These are phyloP conservation scores for Protomyces inundatus DNA, from an alignment of 1,139 yeast genomes.

Conservation along the genomic window DNA sequence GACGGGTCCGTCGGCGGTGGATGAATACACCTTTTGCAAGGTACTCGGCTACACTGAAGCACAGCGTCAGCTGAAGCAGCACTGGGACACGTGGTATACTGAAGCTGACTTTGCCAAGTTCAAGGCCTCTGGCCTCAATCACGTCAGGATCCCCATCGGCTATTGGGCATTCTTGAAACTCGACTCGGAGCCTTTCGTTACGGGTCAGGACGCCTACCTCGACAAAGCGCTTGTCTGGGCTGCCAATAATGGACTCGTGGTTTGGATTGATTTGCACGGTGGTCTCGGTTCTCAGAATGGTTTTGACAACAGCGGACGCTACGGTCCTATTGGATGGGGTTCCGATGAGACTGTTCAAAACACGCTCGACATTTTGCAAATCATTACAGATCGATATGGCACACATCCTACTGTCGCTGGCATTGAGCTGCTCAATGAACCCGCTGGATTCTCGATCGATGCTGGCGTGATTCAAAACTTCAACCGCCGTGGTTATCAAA, in stretches of 20 bases:
- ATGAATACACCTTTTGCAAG: slow-evolving; percentile 71
- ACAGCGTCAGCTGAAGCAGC: slow-evolving; percentile 50
- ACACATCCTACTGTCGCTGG: slow-evolving; percentile 69
- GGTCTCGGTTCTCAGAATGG: slow-evolving; percentile 95
- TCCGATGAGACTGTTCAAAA: slow-evolving; percentile 47
- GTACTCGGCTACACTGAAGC: slow-evolving; percentile 61
- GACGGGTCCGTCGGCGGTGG: slow-evolving; percentile 48
- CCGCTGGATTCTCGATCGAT: slow-evolving; percentile 65
- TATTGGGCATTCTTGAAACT: slow-evolving; percentile 82
- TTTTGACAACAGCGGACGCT: slow-evolving; percentile 86
- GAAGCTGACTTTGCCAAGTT: slow-evolving; percentile 67
- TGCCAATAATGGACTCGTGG: slow-evolving; percentile 56
- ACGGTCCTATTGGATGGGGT: slow-evolving; percentile 54
- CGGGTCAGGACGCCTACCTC: slow-evolving; percentile 70
- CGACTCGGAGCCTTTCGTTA: slow-evolving; percentile 74
- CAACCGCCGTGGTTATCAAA: slow-evolving; percentile 51
- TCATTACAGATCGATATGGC: slow-evolving; percentile 60
- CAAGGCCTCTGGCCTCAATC: slow-evolving; percentile 62
- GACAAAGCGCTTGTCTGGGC: slow-evolving; percentile 80
- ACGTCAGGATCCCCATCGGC: slow-evolving; percentile 88
- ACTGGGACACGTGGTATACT: slow-evolving; percentile 77
- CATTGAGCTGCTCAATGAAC: slow-evolving; percentile 84
- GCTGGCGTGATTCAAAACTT: slow-evolving; percentile 55
- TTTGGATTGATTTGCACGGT: slow-evolving; percentile 92
- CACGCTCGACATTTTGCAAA: slow-evolving; percentile 49